Percentiles rank a stretch among this genome's conserved stretches.
Evolutionary conservation across 1,284 basidiomycete genomes (phyloP).

Genomic region (Apiotrichum veenhuisii): DNA sequence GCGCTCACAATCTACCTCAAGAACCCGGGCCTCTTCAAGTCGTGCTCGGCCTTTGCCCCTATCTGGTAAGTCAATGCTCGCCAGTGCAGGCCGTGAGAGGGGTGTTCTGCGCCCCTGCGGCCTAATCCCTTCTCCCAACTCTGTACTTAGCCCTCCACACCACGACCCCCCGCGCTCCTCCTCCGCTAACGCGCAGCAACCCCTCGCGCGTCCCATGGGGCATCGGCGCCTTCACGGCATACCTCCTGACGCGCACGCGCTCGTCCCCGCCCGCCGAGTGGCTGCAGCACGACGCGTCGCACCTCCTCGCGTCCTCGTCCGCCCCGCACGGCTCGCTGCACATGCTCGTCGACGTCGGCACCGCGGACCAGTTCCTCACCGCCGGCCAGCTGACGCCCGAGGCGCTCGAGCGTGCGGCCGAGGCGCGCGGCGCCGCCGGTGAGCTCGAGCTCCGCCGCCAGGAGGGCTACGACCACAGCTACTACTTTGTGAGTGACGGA

Average conservation of each 20-base stretch:
- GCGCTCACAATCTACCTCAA: constrained; percentile 87
- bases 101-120: no score
- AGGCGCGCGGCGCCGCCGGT: constrained; percentile 56
- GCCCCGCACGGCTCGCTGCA: constrained; percentile 62
- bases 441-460: constrained; percentile 76
- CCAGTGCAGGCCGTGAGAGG: no score
- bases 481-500: constrained; percentile 72
- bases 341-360: constrained; percentile 82
- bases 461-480: constrained; percentile 85
- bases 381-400: constrained; percentile 84
- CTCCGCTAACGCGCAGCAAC: constrained; percentile 54
- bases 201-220: constrained; percentile 88
- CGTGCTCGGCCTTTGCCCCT: constrained; percentile 90
- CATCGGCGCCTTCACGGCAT: constrained; percentile 85
- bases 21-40: constrained; percentile 66
- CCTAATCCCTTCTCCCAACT: no score
- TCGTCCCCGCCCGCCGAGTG: constrained; percentile 54
- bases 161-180: background rate
- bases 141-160: no score
- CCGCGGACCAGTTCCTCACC: constrained; percentile 80
- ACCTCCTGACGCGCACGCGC: constrained; percentile 55
- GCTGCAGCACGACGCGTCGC: constrained; percentile 72
- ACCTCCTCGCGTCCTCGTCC: constrained; percentile 61
- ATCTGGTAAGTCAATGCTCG: constrained; percentile 55
- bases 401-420: constrained; percentile 72